Evolutionary conservation across 768 basidiomycete genomes (phyloP).

Genomic region (Arthromyces matolae): DNA sequence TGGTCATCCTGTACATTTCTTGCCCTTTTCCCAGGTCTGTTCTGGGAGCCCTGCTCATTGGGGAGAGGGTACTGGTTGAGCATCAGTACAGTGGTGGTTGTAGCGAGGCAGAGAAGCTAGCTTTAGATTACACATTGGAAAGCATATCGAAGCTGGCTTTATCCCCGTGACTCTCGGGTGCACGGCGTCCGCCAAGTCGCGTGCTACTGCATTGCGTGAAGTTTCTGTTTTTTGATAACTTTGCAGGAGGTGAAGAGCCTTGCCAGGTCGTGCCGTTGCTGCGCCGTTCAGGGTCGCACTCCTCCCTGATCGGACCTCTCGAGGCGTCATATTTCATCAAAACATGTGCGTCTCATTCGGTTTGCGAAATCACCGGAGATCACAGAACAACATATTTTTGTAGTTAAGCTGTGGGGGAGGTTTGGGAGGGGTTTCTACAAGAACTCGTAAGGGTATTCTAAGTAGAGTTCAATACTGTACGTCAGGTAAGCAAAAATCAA

Average conservation of each 20-base stretch:
- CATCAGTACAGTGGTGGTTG: slow-evolving; percentile 8
- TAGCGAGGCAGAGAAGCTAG: slow-evolving; percentile 6
- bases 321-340: slow-evolving; percentile 7
- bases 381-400: background rate
- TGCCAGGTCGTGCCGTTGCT: too few relatives aligned
- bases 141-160: slow-evolving; percentile 9
- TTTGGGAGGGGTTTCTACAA: too few relatives aligned
- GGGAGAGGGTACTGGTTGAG: background rate
- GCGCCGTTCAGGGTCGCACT: background rate
- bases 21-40: slow-evolving; percentile 5
- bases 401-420: too few relatives aligned
- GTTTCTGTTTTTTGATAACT: background rate
- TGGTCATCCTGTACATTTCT: slow-evolving; percentile 10
- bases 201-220: background rate
- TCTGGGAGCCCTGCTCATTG: slow-evolving; percentile 2
- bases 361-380: slow-evolving; percentile 13
- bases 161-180: slow-evolving; percentile 14
- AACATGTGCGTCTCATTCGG: slow-evolving; percentile 10
- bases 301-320: slow-evolving; percentile 5
- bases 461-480: too few relatives aligned
- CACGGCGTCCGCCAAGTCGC: slow-evolving; percentile 3
- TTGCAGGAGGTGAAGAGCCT: background rate
- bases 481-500: background rate
- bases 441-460: slow-evolving; percentile 1
- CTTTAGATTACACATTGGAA: slow-evolving; percentile 5